Conservation (phyloP, 768 basidiomycete genomes). For the Phanerochaete carnosa region DNA sequence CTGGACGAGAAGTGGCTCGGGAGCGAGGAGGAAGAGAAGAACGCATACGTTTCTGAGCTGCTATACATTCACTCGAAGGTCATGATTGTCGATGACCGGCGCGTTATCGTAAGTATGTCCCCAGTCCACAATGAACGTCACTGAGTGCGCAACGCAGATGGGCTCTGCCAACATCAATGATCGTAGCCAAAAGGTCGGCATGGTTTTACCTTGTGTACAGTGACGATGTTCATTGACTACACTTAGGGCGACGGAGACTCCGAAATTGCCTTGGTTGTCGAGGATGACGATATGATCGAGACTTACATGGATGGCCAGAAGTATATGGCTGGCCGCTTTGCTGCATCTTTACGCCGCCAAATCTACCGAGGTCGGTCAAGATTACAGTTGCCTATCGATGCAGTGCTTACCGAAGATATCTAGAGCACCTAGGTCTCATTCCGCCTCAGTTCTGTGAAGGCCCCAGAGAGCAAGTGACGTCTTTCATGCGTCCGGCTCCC, state of each 20-base stretch:
- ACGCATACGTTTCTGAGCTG: conserved; percentile 77
- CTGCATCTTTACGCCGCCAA: conserved; percentile 77
- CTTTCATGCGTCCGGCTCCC: conserved; percentile 82
- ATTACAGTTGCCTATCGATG: neutral
- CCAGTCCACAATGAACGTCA: neutral
- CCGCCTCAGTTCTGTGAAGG: conserved; percentile 57
- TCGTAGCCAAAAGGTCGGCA: conserved; percentile 67
- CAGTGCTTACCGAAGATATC: conserved; percentile 4
- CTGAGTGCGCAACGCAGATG: conserved; percentile 48
- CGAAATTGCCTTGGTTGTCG: conserved; percentile 90
- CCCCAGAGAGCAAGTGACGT: conserved; percentile 38
- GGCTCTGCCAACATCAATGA: conserved; percentile 95
- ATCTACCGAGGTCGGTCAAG: conserved; percentile 68
- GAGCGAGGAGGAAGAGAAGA: conserved; percentile 75
- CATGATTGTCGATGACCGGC: conserved; percentile 92
- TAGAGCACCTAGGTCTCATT: conserved; percentile 88
- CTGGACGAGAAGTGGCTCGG: conserved; percentile 85
- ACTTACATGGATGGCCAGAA: conserved; percentile 76
- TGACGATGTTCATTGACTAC: conserved; percentile 3
- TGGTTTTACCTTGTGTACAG: neutral
- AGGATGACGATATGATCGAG: conserved; percentile 77
- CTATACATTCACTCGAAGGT: conserved; percentile 85
- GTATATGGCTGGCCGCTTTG: conserved; percentile 75
- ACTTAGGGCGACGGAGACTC: conserved; percentile 86
- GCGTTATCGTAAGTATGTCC: conserved; percentile 69